A percentile compares a stretch with the other conserved stretches of the same genome.
Conservation (phyloP, 305 asterid genomes). For the Petunia hybrid region DNA sequence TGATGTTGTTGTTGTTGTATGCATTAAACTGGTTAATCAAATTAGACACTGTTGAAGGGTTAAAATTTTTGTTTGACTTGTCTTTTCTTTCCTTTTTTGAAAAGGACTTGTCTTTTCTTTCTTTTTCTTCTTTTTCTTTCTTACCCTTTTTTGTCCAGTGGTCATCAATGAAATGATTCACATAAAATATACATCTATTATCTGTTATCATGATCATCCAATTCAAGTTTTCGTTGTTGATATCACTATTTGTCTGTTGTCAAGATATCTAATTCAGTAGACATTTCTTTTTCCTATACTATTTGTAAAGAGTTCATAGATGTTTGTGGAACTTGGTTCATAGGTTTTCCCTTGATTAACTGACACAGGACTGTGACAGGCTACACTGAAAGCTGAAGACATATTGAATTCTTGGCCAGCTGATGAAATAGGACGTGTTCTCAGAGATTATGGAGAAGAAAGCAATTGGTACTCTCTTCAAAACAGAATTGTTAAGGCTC, state of each 20-base stretch:
- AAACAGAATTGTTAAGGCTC: slow-evolving; percentile 80
- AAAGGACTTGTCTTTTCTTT: background rate
- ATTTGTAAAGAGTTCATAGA: background rate
- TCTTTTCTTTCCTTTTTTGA: background rate
- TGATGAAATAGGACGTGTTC: slow-evolving; percentile 76
- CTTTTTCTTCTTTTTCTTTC: background rate
- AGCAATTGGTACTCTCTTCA: slow-evolving; percentile 86
- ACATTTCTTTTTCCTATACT: background rate
- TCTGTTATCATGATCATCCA: background rate
- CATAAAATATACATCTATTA: background rate
- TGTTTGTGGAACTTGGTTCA: slow-evolving; percentile 37
- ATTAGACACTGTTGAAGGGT: background rate
- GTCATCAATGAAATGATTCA: background rate
- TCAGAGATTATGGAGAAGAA: slow-evolving; percentile 96
- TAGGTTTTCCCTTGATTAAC: slow-evolving; percentile 46
- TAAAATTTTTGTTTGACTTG: background rate
- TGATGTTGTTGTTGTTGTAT: too few relatives aligned
- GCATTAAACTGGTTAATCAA: background rate
- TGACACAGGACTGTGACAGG: slow-evolving; percentile 86
- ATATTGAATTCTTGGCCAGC: slow-evolving; percentile 95
- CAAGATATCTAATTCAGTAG: background rate
- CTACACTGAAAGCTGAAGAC: slow-evolving; percentile 89
- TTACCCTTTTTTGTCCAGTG: background rate
- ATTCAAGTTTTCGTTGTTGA: background rate
- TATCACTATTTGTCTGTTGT: background rate